These are phyloP conservation scores for Paraphaeosphaeria sporulosa DNA, from an alignment of 2,329 filamentous ascomycete species.

Conservation along the genomic window DNA sequence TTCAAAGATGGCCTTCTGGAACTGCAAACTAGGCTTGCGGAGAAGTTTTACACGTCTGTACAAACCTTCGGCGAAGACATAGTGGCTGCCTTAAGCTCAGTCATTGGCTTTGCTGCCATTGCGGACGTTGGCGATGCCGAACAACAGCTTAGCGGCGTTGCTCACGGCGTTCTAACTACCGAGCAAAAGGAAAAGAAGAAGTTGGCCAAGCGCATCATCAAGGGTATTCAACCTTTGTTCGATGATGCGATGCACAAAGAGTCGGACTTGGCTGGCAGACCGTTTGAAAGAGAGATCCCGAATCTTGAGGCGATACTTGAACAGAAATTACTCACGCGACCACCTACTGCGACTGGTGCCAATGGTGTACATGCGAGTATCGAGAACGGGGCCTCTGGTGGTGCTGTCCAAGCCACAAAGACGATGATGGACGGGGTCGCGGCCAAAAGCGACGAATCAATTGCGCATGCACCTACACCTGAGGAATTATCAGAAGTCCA, in stretches of 20 bases:
- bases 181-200: slow-evolving; percentile 84
- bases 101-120: slow-evolving; percentile 59
- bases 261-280: slow-evolving; percentile 76
- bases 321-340: slow-evolving; percentile 65
- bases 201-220: slow-evolving; percentile 88
- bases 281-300: slow-evolving; percentile 72
- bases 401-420: slow-evolving; percentile 14
- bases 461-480: slow-evolving; percentile 45
- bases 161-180: slow-evolving; percentile 52
- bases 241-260: slow-evolving; percentile 81
- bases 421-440: slow-evolving; percentile 6
- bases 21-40: slow-evolving; percentile 61
- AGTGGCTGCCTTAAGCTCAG: slow-evolving; percentile 62
- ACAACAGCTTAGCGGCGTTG: slow-evolving; percentile 50
- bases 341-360: slow-evolving; percentile 36
- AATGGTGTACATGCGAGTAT: slow-evolving; percentile 33
- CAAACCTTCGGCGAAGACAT: slow-evolving; percentile 67
- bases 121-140: slow-evolving; percentile 51
- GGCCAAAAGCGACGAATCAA: slow-evolving; percentile 28
- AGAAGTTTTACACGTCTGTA: slow-evolving; percentile 67
- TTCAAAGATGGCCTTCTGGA: slow-evolving; percentile 63
- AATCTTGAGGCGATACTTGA: slow-evolving; percentile 79
- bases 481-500: slow-evolving; percentile 43
- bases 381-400: slow-evolving; percentile 23
- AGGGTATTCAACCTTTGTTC: slow-evolving; percentile 78